Evolutionary conservation across 495 filamentous ascomycete genomes (phyloP), one percentile per base, ranked within the genome.

Genomic region (Letharia columbiana): DNA sequence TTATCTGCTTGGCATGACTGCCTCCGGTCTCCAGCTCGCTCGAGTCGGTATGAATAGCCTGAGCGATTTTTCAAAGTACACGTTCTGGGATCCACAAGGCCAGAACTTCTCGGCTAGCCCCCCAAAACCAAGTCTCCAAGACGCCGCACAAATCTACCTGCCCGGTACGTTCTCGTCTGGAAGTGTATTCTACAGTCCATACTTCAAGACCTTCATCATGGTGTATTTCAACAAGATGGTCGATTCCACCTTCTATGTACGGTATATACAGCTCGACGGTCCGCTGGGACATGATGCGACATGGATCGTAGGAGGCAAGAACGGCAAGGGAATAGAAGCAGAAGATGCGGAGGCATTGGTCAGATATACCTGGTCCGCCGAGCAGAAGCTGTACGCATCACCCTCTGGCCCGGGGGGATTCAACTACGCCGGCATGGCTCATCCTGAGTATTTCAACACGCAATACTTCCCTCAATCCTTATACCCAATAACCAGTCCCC

Each of bases 111-210:
- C 63, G 31, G 52, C 41, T 8, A 66, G 20, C 0, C 65, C 69
- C 39, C 71, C 71, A 37, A 58, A 66, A 3, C 63, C 63, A 41
- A 45, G 41, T 17, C 37, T 66, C 35, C 69, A 44, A 17, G 65
- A 73, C 67, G 44, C 60, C 44, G 31, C 39, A 23, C 28, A 67
- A 20, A 64, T 71, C 8, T 73, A 73, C 68, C 50, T 75, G 49
- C 67, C 68, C 15, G 73, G 73, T 17, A 69, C 73, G 0, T 75
- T 73, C 62, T 67, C 72, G 8, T 75, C 69, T 20, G 73, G 73
- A 9, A 67, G 62, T 61, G 52, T 75, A n/a, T 75, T 75, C 70
- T 75, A 68, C 60, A 75, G 73, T 66, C 73, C 73, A 9, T 74
- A 71, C 61, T 75, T 73, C 56, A 17, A 67, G 20, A 75, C 71